These are phyloP conservation scores for Chenopodium formosanum DNA, from an alignment of 148 eudicot genomes.

Conservation along the genomic window DNA sequence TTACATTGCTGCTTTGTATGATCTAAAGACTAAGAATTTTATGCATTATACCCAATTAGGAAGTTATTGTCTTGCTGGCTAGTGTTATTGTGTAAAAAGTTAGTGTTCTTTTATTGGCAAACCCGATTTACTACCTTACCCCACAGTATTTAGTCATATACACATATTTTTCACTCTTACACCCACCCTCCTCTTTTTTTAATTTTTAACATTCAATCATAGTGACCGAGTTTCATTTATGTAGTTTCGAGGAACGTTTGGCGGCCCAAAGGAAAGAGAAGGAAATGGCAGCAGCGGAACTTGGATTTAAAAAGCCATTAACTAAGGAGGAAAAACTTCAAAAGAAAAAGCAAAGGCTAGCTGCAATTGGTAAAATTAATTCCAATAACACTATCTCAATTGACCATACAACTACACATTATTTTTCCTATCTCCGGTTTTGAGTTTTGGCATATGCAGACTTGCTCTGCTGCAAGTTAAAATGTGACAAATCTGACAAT, in stretches of 20 bases:
- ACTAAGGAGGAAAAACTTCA: constrained; percentile 85
- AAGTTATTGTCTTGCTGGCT: background rate
- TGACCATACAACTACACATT: background rate
- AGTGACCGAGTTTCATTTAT: constrained; percentile 12
- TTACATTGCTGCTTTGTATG: background rate
- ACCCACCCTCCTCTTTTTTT: too few species aligned
- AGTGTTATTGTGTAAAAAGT: background rate
- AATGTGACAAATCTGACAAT: background rate
- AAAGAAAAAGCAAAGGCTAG: constrained; percentile 92
- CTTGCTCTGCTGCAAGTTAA: background rate
- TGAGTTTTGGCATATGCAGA: background rate
- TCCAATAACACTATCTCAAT: background rate
- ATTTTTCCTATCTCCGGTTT: background rate
- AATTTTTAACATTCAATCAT: background rate
- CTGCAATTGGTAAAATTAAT: constrained; percentile 78
- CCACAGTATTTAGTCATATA: too few species aligned
- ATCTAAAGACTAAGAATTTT: background rate
- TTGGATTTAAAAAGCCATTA: constrained; percentile 85
- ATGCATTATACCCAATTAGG: background rate
- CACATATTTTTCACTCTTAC: too few species aligned
- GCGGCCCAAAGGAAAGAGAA: constrained; percentile 81
- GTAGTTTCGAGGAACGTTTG: constrained; percentile 96
- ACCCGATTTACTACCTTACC: too few species aligned
- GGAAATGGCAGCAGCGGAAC: constrained; percentile 64
- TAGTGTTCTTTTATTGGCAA: too few species aligned